Evolutionary conservation across 2,329 filamentous ascomycete species (phyloP).

Genomic region (Colletotrichum horii): DNA sequence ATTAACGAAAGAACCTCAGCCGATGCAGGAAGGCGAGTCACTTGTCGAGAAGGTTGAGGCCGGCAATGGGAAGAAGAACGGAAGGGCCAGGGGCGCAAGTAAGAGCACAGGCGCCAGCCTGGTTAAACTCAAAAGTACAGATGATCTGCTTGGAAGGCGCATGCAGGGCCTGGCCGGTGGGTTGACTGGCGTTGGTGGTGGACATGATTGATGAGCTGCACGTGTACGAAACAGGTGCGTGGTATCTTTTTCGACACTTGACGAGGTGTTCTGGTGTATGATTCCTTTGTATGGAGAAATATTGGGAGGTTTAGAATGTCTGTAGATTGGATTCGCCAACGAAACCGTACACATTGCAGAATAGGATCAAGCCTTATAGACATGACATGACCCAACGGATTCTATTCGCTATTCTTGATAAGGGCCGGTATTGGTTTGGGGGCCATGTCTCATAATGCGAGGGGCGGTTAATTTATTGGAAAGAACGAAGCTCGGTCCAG

Average conservation of each 20-base stretch:
- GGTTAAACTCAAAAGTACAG: slow-evolving; percentile 60
- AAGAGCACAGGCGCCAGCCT: slow-evolving; percentile 51
- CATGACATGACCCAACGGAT: not conserved
- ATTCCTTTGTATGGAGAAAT: not conserved
- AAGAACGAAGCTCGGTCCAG: too few relatives aligned
- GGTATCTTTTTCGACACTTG: not conserved
- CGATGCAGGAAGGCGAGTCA: slow-evolving; percentile 23
- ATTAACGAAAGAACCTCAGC: slow-evolving; percentile 23
- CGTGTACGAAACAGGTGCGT: not conserved
- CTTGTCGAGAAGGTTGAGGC: slow-evolving; percentile 27
- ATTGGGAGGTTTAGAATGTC: not conserved
- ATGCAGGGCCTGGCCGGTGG: slow-evolving; percentile 64
- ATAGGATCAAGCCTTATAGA: not conserved
- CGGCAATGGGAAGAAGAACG: slow-evolving; percentile 23
- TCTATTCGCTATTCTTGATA: fast-evolving
- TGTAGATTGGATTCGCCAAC: slow-evolving; percentile 15
- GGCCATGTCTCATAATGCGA: too few relatives aligned
- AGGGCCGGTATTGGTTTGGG: not conserved
- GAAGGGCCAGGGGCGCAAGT: slow-evolving; percentile 37
- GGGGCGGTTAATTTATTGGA: not conserved
- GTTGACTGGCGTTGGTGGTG: slow-evolving; percentile 53
- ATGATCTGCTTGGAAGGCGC: slow-evolving; percentile 60
- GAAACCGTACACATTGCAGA: slow-evolving; percentile 1
- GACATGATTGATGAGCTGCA: slow-evolving; percentile 31
- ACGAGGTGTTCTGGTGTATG: not conserved